Evolutionary conservation across 2,329 filamentous ascomycete species (phyloP).

Genomic region (Orbilia blumenaviensis): DNA sequence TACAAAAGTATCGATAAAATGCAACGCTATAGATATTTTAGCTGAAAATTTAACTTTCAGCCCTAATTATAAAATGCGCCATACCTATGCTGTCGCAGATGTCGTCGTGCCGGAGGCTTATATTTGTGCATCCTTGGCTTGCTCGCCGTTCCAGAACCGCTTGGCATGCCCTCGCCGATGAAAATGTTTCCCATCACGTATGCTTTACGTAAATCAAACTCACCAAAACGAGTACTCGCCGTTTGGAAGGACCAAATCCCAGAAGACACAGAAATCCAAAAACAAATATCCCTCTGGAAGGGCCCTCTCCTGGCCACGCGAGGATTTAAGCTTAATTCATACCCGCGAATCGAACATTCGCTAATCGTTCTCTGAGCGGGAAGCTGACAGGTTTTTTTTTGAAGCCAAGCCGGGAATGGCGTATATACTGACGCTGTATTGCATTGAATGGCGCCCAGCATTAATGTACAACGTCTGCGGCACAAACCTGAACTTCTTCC

Average conservation of each 20-base stretch:
- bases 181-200: conserved; percentile 49
- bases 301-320: conserved; percentile 21
- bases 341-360: conserved; percentile 26
- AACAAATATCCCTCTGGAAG: conserved; percentile 14
- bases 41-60: background rate
- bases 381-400: background rate
- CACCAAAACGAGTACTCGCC: conserved; percentile 39
- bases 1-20: no score
- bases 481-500: no score
- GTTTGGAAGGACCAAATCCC: background rate
- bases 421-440: conserved; percentile 7
- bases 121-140: conserved; percentile 17
- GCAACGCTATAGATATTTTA: background rate
- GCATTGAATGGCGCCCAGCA: no score
- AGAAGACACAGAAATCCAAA: background rate
- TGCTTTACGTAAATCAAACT: conserved; percentile 52
- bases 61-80: conserved; percentile 6
- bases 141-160: conserved; percentile 13
- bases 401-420: conserved; percentile 42
- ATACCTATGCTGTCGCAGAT: background rate
- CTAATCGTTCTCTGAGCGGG: conserved; percentile 31
- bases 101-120: background rate
- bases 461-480: no score
- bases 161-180: conserved; percentile 20
- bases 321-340: conserved; percentile 41